These are phyloP conservation scores for Melastoma candidum DNA, from an alignment of 441 rosid genomes.

Conservation along the genomic window DNA sequence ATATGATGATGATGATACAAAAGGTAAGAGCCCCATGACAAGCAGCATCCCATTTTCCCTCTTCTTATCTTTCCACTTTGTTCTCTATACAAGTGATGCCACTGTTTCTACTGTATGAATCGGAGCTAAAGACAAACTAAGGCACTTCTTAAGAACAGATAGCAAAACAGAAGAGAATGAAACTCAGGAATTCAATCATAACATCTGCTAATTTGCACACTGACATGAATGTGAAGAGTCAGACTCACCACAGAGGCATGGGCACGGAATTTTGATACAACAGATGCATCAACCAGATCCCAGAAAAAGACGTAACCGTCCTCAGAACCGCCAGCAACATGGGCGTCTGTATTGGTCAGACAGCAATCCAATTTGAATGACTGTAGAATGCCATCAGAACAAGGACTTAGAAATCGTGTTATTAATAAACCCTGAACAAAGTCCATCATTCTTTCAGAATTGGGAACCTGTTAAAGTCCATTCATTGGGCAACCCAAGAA, in stretches of 20 bases:
- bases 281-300: constrained; percentile 92
- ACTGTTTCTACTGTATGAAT: not conserved
- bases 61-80: too few relatives aligned
- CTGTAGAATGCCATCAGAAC: constrained; percentile 25
- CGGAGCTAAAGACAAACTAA: not conserved
- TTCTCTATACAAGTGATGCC: too few relatives aligned
- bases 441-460: too few relatives aligned
- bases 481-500: too few relatives aligned
- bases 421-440: too few relatives aligned
- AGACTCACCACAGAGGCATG: constrained; percentile 73
- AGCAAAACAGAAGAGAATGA: not conserved
- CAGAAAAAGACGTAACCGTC: constrained; percentile 88
- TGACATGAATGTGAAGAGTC: not conserved
- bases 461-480: too few relatives aligned
- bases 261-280: constrained; percentile 62
- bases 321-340: constrained; percentile 89
- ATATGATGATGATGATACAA: too few relatives aligned
- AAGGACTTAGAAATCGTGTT: constrained; percentile 2
- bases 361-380: constrained; percentile 93
- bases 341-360: constrained; percentile 75
- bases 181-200: too few relatives aligned
- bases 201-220: too few relatives aligned
- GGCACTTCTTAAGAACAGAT: not conserved
- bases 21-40: too few relatives aligned
- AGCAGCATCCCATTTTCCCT: too few relatives aligned